Evolutionary conservation across 257 asterid species (phyloP).

Genomic region (Galeopsis tetrahit): DNA sequence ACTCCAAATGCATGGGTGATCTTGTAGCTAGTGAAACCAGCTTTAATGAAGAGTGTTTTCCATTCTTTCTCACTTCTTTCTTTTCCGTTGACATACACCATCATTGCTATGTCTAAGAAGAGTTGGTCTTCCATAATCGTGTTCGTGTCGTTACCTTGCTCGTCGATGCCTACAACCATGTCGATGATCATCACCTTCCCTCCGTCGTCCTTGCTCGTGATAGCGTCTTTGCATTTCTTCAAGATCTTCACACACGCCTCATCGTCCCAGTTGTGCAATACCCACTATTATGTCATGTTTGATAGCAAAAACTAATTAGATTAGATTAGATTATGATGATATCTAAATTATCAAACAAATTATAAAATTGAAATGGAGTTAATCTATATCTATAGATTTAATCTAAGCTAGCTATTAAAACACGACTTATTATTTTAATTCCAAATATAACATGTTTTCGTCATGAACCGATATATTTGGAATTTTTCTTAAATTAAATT

Average conservation of each 20-base stretch:
- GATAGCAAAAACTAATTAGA: too few relatives aligned
- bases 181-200: constrained; percentile 45
- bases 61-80: constrained; percentile 50
- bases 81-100: constrained; percentile 31
- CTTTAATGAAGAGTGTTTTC: constrained; percentile 39
- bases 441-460: too few relatives aligned
- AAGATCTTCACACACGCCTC: constrained; percentile 17
- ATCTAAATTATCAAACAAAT: too few relatives aligned
- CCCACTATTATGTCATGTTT: too few relatives aligned
- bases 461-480: too few relatives aligned
- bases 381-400: too few relatives aligned
- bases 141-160: neutral
- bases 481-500: too few relatives aligned
- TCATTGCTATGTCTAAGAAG: constrained; percentile 37
- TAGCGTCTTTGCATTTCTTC: constrained; percentile 42
- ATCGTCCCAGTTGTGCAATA: constrained; percentile 34
- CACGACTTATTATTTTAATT: too few relatives aligned
- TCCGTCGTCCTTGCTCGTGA: constrained; percentile 24
- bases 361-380: too few relatives aligned
- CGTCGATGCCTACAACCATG: constrained; percentile 31
- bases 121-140: constrained; percentile 27
- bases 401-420: too few relatives aligned
- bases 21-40: constrained; percentile 45
- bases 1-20: constrained; percentile 41
- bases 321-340: too few relatives aligned